Evolutionary conservation across 2,329 filamentous ascomycete genomes (phyloP).

Genomic region (Botrytis aclada): DNA sequence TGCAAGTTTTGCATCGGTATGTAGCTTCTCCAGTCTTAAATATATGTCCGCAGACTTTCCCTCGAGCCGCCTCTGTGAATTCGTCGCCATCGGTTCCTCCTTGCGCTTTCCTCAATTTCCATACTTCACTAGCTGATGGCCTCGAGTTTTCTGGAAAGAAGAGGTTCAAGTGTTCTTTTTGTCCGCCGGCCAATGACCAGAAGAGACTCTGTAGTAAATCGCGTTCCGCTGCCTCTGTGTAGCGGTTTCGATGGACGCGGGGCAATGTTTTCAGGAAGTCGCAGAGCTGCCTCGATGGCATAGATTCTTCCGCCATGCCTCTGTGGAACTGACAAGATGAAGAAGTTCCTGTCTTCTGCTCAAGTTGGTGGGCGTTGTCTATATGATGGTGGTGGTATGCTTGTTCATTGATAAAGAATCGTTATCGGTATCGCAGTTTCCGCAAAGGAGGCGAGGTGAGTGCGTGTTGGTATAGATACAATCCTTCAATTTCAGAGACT

Average conservation of each 20-base stretch:
- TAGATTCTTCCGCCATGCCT: constrained; percentile 19
- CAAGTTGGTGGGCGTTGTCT: neutral
- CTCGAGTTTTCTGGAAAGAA: constrained; percentile 75
- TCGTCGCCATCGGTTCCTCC: constrained; percentile 92
- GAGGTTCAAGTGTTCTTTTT: constrained; percentile 68
- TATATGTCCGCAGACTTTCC: constrained; percentile 95
- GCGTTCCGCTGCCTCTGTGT: constrained; percentile 65
- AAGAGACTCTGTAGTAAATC: constrained; percentile 80
- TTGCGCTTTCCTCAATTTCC: constrained; percentile 83
- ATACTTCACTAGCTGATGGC: constrained; percentile 49
- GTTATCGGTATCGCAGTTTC: constrained; percentile 17
- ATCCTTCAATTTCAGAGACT: neutral
- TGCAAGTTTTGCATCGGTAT: constrained; percentile 92
- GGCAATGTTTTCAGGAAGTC: constrained; percentile 78
- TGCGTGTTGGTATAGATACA: neutral
- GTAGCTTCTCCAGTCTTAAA: constrained; percentile 93
- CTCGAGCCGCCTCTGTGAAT: constrained; percentile 86
- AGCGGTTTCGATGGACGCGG: constrained; percentile 69
- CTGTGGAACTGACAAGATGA: neutral
- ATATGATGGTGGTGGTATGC: neutral
- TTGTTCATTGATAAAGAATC: constrained; percentile 19
- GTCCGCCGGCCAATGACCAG: constrained; percentile 76
- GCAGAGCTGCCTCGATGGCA: constrained; percentile 69
- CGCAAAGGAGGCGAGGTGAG: neutral
- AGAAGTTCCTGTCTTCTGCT: neutral